Percentiles rank a stretch among this genome's conserved stretches.
phyloP scores from a whole-genome alignment of 176 grass and related monocot species.

The Microstegium vimineum region DNA sequence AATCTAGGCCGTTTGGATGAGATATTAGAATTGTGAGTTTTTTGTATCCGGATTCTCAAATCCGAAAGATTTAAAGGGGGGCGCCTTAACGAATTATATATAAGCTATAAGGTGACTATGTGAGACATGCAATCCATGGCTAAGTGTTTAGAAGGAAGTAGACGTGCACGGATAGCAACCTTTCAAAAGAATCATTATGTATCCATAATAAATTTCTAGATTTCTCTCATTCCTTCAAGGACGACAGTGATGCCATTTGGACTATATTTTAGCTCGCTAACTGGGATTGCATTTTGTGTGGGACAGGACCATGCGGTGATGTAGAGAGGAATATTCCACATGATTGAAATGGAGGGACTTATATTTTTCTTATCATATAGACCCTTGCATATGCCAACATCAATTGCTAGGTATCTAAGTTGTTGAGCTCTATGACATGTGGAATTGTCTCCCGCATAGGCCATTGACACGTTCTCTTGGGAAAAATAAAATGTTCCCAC shows the following conservation, averaged over 20 bases:
- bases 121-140: background rate
- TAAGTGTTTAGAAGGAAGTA: background rate
- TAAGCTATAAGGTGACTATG: background rate
- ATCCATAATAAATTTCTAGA: background rate
- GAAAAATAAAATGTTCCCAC: background rate
- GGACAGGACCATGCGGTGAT: conserved; percentile 19
- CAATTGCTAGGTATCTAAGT: background rate
- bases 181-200: background rate
- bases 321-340: conserved; percentile 30
- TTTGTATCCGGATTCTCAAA: too few relatives aligned
- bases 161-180: background rate
- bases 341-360: conserved; percentile 10
- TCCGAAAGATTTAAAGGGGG: too few relatives aligned
- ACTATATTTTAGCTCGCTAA: background rate
- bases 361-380: background rate
- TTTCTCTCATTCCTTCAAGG: background rate
- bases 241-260: background rate
- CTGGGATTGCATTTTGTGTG: conserved; percentile 22
- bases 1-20: too few relatives aligned
- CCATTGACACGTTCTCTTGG: background rate
- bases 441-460: background rate
- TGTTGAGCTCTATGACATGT: background rate
- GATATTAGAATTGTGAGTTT: too few relatives aligned
- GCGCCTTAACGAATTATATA: too few relatives aligned
- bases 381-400: conserved; percentile 9